These are phyloP conservation scores for Salix viminalis DNA, from an alignment of 345 rosid genomes.

Conservation along the genomic window DNA sequence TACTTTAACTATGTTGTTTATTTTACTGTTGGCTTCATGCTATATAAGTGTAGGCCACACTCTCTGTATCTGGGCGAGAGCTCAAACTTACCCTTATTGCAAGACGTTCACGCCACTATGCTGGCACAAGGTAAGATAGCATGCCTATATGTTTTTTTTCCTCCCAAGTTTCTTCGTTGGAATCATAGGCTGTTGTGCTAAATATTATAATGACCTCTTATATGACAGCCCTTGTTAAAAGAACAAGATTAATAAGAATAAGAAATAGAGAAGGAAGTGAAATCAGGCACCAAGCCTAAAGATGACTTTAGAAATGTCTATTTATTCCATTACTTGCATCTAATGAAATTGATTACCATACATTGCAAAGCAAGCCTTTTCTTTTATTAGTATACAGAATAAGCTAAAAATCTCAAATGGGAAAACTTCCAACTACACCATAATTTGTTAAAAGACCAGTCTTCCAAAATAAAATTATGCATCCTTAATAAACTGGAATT, in stretches of 20 bases:
- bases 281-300: neutral
- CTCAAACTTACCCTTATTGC: conserved; percentile 82
- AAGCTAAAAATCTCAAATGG: neutral
- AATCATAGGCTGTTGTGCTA: neutral
- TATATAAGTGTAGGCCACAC: conserved; percentile 51
- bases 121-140: conserved; percentile 84
- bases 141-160: neutral
- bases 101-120: conserved; percentile 97
- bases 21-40: conserved; percentile 15
- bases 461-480: neutral
- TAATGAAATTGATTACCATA: neutral
- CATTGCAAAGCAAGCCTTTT: neutral
- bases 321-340: neutral
- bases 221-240: neutral
- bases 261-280: neutral
- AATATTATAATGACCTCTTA: neutral
- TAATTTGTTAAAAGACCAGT: neutral
- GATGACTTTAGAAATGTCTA: neutral
- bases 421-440: neutral
- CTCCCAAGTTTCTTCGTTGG: neutral
- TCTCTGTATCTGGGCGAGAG: conserved; percentile 70
- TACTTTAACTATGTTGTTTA: neutral
- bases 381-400: neutral
- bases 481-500: neutral
- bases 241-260: neutral